These are phyloP conservation scores for Quercus bicolor DNA, from an alignment of 306 rosid species.

Conservation along the genomic window DNA sequence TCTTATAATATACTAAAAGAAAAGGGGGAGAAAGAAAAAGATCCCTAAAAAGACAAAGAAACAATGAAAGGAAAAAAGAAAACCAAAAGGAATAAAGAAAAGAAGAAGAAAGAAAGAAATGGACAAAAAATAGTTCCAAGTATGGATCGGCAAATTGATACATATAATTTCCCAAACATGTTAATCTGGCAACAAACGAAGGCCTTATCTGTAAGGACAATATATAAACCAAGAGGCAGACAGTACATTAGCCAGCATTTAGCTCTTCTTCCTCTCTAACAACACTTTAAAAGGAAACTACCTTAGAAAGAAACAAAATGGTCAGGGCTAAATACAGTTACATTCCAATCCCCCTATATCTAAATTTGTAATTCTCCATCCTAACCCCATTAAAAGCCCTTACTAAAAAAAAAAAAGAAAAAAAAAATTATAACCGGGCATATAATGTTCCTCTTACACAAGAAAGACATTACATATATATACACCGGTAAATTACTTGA, in stretches of 20 bases:
- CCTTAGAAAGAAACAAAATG: neutral
- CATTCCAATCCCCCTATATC: neutral
- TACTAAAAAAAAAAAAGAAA: too few relatives aligned
- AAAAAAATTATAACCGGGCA: too few relatives aligned
- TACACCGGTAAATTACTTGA: too few relatives aligned
- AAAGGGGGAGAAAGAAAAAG: too few relatives aligned
- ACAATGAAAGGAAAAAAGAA: too few relatives aligned
- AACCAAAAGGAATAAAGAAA: neutral
- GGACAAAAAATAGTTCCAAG: neutral
- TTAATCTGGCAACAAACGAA: neutral
- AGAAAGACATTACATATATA: too few relatives aligned
- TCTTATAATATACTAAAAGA: too few relatives aligned
- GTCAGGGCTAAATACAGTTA: neutral
- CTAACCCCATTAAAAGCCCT: neutral
- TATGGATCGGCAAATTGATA: neutral
- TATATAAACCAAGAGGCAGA: neutral
- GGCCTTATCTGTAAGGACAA: neutral
- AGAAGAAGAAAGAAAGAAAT: neutral
- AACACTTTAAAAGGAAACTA: neutral
- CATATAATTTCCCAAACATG: neutral
- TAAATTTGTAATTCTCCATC: neutral
- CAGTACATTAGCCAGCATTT: neutral
- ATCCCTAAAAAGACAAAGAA: too few relatives aligned
- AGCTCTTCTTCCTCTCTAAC: too few relatives aligned
- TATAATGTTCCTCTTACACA: too few relatives aligned